Evolutionary conservation across 2,329 filamentous ascomycete genomes (phyloP).

Genomic region (Davidsoniella neocaledoniae): DNA sequence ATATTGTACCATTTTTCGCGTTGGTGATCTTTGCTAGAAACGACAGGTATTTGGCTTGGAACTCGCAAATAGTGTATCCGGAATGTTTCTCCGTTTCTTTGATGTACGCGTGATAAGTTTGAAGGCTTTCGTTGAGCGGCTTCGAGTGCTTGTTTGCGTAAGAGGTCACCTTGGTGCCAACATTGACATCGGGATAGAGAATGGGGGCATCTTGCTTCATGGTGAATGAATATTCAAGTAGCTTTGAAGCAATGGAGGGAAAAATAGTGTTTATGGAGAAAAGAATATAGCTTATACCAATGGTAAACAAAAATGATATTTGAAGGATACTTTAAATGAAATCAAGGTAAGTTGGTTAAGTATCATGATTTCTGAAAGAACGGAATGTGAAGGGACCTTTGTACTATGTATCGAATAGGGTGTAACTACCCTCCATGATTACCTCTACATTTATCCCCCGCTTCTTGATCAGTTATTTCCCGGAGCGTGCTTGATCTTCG

Average conservation of each 20-base stretch:
- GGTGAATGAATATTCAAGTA: neutral
- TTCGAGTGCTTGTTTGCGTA: constrained; percentile 10
- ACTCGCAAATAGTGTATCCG: constrained; percentile 10
- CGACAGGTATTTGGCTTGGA: constrained; percentile 10
- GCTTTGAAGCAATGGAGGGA: neutral
- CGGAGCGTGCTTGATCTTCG: too few relatives aligned
- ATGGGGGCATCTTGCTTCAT: constrained; percentile 10
- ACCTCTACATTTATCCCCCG: too few relatives aligned
- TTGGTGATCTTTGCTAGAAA: constrained; percentile 6
- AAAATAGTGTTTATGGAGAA: too few relatives aligned
- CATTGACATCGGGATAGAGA: constrained; percentile 11
- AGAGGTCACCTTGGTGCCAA: constrained; percentile 11
- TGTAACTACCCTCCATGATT: too few relatives aligned
- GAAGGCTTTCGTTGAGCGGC: constrained; percentile 1
- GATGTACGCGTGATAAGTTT: constrained; percentile 9
- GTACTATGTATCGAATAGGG: too few relatives aligned
- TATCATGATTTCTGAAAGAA: too few relatives aligned
- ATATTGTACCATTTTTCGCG: constrained; percentile 8
- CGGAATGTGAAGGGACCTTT: too few relatives aligned
- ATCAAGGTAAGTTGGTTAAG: too few relatives aligned
- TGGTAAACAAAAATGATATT: neutral
- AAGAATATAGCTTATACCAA: too few relatives aligned
- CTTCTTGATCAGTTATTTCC: too few relatives aligned
- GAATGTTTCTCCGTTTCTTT: constrained; percentile 7
- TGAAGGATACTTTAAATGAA: too few relatives aligned